A percentile compares a stretch with the other conserved stretches of the same genome.
phyloP scores from a whole-genome alignment of 129 eudicot species.

The Arctium lappa region DNA sequence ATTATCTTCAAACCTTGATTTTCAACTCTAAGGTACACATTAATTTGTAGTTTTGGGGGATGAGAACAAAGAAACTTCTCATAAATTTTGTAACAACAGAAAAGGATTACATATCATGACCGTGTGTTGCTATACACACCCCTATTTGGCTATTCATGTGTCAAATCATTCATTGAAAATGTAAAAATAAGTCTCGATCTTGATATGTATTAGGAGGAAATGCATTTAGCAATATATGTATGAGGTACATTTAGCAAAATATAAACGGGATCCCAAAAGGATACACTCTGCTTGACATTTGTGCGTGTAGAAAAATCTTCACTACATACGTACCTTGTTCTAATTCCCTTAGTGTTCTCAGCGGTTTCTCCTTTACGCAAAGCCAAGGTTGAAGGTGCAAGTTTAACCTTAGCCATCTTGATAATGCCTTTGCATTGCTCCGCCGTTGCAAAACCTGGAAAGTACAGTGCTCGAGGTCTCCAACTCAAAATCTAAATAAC shows the following conservation, averaged over 20 bases:
- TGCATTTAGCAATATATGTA: no score
- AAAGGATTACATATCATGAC: not conserved
- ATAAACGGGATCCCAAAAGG: not conserved
- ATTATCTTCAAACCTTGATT: not conserved
- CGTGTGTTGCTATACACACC: not conserved
- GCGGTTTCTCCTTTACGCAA: slow-evolving; percentile 79
- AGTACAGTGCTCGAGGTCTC: slow-evolving; percentile 78
- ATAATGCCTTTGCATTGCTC: slow-evolving; percentile 68
- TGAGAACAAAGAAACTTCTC: not conserved
- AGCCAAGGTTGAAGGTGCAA: slow-evolving; percentile 78
- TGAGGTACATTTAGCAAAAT: no score
- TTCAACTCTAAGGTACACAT: not conserved
- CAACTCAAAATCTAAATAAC: slow-evolving; percentile 68
- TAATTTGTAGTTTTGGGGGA: not conserved
- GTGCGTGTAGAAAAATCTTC: not conserved
- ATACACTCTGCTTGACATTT: not conserved
- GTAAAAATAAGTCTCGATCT: no score
- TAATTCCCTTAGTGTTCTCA: slow-evolving; percentile 68
- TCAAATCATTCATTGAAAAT: no score
- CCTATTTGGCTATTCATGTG: no score
- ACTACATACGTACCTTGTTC: slow-evolving; percentile 66
- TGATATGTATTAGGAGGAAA: no score
- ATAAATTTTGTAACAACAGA: not conserved
- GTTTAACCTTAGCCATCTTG: slow-evolving; percentile 59
- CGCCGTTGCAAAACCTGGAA: slow-evolving; percentile 73